Evolutionary conservation across 1,284 basidiomycete genomes (phyloP), one percentile per base, ranked within the genome.

Genomic region (Phylloporus gajari): DNA sequence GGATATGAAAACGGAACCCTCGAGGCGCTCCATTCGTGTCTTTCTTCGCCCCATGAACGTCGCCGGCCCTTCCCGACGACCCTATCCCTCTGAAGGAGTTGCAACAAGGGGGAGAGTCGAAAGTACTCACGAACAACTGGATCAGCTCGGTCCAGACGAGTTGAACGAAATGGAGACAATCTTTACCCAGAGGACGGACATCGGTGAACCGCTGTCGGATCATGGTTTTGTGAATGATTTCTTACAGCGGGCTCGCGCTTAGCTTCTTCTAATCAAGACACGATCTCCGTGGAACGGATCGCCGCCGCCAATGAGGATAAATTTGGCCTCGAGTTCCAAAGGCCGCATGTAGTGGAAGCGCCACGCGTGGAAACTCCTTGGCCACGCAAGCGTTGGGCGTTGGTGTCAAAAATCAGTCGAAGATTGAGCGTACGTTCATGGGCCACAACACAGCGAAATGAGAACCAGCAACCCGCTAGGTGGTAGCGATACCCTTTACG

Each of bases 201-300:
- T 23, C 25, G 78, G 76, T 7, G n/a, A 58, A 12, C 51, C 21
- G 1, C 60, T 81, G 56, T 75, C 76, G 3, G 80, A 81, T 59
- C 73, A 73, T 15, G 81, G 83, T 15, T 79, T 82, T 8, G 74
- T 82, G 70, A 74, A 70, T 32, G 68, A 82, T 46, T 71, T 83
- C 17, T 46, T 80, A 19, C 75, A 79, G 38, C 79, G 82, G 35
- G 78, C 73, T 6, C 73, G 65, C 59, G 70, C 68, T 25, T 82
- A 59, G 70, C 67, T 7, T 23, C 53, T 44, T 25, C 77, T 19
- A 48, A 80, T 64, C 63, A 78, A 19, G 82, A 83, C 38, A 68
- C 70, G 40, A 64, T 35, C 4, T 56, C 82, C 65, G 81, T 81
- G 3, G 70, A 70, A 30, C 60, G 32, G 4, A 65, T 82, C 12